Evolutionary conservation across 1,284 basidiomycete species (phyloP).

Genomic region (Vanrija sp.): DNA sequence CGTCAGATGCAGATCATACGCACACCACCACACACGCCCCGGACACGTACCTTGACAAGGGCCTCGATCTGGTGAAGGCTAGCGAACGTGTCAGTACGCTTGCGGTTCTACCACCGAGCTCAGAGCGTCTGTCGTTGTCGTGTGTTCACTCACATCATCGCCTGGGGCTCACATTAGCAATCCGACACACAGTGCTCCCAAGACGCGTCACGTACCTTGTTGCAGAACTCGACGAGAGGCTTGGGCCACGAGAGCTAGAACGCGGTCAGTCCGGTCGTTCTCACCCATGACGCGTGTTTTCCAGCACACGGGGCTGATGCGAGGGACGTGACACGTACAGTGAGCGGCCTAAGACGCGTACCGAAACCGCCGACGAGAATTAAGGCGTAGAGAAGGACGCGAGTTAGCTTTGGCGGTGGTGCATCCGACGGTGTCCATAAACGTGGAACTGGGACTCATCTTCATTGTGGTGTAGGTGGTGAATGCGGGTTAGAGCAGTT

Average conservation of each 20-base stretch:
- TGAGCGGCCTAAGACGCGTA: constrained; percentile 54
- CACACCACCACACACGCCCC: neutral
- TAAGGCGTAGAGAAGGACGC: constrained; percentile 39
- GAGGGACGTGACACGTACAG: constrained; percentile 46
- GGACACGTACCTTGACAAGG: constrained; percentile 51
- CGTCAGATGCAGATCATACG: constrained; percentile 1
- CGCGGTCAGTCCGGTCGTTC: constrained; percentile 3
- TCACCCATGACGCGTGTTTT: neutral
- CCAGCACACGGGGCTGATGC: neutral
- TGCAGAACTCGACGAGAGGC: constrained; percentile 55
- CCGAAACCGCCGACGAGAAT: constrained; percentile 55
- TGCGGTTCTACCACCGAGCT: neutral
- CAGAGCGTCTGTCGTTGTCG: neutral
- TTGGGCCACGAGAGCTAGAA: constrained; percentile 51
- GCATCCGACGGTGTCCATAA: neutral
- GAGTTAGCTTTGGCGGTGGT: constrained; percentile 16
- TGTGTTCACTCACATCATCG: neutral
- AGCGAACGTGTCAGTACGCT: neutral
- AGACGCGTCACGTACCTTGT: constrained; percentile 48
- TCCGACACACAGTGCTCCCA: constrained; percentile 38
- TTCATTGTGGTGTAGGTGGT: constrained; percentile 33
- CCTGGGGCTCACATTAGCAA: neutral
- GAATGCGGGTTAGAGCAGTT: too few relatives aligned
- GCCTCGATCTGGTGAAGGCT: constrained; percentile 56
- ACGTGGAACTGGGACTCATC: constrained; percentile 28